These are phyloP conservation scores for Aureobasidium mangrovei DNA, from an alignment of 2,329 filamentous ascomycete genomes.

Conservation along the genomic window DNA sequence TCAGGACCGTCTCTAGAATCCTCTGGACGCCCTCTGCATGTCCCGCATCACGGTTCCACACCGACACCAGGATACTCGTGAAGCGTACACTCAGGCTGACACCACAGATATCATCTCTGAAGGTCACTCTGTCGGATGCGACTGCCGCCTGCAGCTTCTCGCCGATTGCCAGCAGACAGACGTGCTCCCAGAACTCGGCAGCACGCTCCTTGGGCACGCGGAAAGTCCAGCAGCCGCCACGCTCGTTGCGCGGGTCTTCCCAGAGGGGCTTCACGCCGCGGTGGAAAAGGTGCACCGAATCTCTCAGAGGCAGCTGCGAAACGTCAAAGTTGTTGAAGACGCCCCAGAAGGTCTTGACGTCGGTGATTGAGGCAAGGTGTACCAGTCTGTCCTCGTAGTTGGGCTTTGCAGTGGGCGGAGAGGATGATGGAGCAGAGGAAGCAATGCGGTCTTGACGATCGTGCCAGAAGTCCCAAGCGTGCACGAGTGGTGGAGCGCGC, in stretches of 20 bases:
- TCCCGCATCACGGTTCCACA: conserved; percentile 86
- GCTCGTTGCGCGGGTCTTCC: conserved; percentile 78
- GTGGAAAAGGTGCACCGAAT: conserved; percentile 68
- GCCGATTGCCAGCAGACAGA: conserved; percentile 74
- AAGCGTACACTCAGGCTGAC: conserved; percentile 81
- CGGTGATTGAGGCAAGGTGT: conserved; percentile 37
- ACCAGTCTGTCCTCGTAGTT: conserved; percentile 39
- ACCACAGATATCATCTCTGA: conserved; percentile 77
- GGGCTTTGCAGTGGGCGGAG: conserved; percentile 19
- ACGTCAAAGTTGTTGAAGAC: conserved; percentile 65
- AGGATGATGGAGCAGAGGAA: neutral
- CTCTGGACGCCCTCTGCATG: conserved; percentile 71
- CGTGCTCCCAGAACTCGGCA: conserved; percentile 69
- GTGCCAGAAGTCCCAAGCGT: conserved; percentile 46
- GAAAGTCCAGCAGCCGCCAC: conserved; percentile 88
- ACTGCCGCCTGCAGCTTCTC: conserved; percentile 69
- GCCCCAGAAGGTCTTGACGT: conserved; percentile 42
- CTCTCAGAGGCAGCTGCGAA: conserved; percentile 59
- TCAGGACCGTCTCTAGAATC: conserved; percentile 63
- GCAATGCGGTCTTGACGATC: conserved; percentile 33
- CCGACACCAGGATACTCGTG: conserved; percentile 77
- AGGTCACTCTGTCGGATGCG: conserved; percentile 46
- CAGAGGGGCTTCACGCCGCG: conserved; percentile 72
- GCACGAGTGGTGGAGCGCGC: conserved; percentile 42
- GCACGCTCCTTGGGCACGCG: conserved; percentile 67